Evolutionary conservation across 495 filamentous ascomycete species (phyloP), one percentile per base, ranked within the genome.

Genomic region (Coniosporium apollinis): DNA sequence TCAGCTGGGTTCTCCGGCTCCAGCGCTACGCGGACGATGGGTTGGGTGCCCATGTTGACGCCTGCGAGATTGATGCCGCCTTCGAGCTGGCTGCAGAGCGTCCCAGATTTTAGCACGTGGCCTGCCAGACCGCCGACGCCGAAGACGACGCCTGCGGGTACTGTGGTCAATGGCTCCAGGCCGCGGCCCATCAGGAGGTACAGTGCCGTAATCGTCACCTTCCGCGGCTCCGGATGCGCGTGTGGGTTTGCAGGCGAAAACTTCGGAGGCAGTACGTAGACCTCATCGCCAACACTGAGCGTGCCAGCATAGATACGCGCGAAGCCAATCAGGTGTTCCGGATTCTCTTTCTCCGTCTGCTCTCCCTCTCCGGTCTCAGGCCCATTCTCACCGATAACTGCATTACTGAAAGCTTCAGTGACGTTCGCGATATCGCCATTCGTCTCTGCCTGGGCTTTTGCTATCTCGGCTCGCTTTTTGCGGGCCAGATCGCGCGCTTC

Each of bases 161-260:
- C 85, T 0, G 79, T 79, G 28, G 69, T 61, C 2, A 99, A 70
- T 0, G 77, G 66, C 47, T 96, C 89, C 1, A 99, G 66, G 41
- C 78, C 75, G 28, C 85, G 69, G 22, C 89, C 89, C 89, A 99
- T 99, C 32, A 99, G 67, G 42, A 96, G 77, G 57, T 99, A 99
- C 14, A 99, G 62, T 4, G 82, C 80, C 19, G 75, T 86, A 20
- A 99, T 75, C 1, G 68, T 85, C 22, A 87, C 74, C 52, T 86
- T 86, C 45, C 76, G 66, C 0, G 86, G 83, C 39, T 80, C 76
- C 0, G 84, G 84, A 21, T 65, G 64, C 5, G 72, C 70, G 45
- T 83, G 72, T 1, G 87, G 83, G 37, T 76, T 59, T 14, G 74
- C 72, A 8, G 91, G 86, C 2, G 76, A 74, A 58, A 92, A 99